Base-by-base conservation (phyloP, 345 rosid genomes). In the Gossypioides kirkii region DNA sequence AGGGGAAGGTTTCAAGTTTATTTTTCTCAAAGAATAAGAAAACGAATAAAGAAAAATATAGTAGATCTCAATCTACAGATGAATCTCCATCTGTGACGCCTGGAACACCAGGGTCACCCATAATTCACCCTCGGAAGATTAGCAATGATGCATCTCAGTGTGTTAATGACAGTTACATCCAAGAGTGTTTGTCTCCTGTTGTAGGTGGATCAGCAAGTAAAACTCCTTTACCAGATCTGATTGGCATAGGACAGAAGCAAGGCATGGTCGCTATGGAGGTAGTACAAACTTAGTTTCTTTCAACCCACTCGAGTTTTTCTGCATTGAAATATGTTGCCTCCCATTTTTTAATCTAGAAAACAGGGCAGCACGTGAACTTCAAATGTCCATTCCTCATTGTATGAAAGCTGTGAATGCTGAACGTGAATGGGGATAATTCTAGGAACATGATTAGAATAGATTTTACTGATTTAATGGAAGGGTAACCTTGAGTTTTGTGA, bases 1-100 rank as follows among this genome's bases (percentile, higher is more conserved):
- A 78, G 76, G 89, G 82, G 79, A 91, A 83, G 77, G 92, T 93
- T 70, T 88, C 99, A 28, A 85, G 86, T 80, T 82, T 96, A 78
- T 90, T 96, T 81, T 93, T 90, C 85, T 90, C 87, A 1, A 86
- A 77, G 77, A 89, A 72, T 73, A 93, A 88, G 85, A 93, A 84
- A 83, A 42, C 86, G 28, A 87, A 43, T 78, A 84, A 87, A 84
- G 96, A 85, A 70, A 87, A 85, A 71, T 71, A 72, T 41, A 53
- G 56, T 62, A 83, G 69, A 65, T 76, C 82, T 78, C 87, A 77
- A 73, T 72, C 73, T 8, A 76, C 55, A 62, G 86, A 81, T 69
- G 85, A 81, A 61, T 77, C 75, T 74, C 82, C 64, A 47, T 76
- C 80, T 77, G 73, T 68, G 52, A 41, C 76, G 69, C 73, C 77